Percentiles rank a stretch among this genome's conserved stretches.
Evolutionary conservation across 2,329 filamentous ascomycete genomes (phyloP).

Genomic region (Claviceps sp.): DNA sequence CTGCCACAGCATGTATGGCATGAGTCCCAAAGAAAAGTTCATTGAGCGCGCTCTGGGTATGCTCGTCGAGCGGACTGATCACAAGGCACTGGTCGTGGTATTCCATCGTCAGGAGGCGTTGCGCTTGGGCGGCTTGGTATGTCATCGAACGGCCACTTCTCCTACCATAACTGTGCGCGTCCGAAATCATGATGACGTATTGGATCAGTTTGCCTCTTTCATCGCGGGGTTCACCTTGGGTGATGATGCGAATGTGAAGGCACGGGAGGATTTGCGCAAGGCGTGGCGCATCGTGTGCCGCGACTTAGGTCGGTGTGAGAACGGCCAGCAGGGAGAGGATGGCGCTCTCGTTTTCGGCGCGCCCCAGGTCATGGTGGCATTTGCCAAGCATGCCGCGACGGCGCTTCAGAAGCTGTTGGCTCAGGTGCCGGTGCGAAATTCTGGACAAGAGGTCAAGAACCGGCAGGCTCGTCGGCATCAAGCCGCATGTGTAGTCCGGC

Average conservation of each 20-base stretch:
- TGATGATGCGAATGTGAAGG: slow-evolving; percentile 11
- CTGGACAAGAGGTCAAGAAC: slow-evolving; percentile 31
- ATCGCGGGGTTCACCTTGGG: slow-evolving; percentile 31
- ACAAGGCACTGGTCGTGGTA: slow-evolving; percentile 33
- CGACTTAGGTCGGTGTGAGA: slow-evolving; percentile 25
- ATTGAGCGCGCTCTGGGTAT: slow-evolving; percentile 34
- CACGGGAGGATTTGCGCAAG: slow-evolving; percentile 17
- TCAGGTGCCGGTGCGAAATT: slow-evolving; percentile 22
- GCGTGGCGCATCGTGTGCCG: slow-evolving; percentile 42
- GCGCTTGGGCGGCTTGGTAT: slow-evolving; percentile 33
- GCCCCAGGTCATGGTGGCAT: slow-evolving; percentile 36
- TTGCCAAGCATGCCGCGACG: slow-evolving; percentile 22
- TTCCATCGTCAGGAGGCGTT: slow-evolving; percentile 39
- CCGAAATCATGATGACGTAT: slow-evolving; percentile 25
- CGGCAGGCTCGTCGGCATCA: slow-evolving; percentile 30
- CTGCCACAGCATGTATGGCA: slow-evolving; percentile 52
- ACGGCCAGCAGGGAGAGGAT: slow-evolving; percentile 16
- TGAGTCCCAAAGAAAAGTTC: slow-evolving; percentile 32
- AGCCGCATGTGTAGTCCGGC: slow-evolving; percentile 32
- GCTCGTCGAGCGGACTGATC: slow-evolving; percentile 22
- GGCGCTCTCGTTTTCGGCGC: slow-evolving; percentile 30
- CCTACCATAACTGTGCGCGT: slow-evolving; percentile 31
- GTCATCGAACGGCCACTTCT: slow-evolving; percentile 31
- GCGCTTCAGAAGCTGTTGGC: slow-evolving; percentile 27
- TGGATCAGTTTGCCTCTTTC: slow-evolving; percentile 41